These are phyloP conservation scores for Macadamia tetraphylla DNA, from an alignment of 164 flowering plant species.

Conservation along the genomic window DNA sequence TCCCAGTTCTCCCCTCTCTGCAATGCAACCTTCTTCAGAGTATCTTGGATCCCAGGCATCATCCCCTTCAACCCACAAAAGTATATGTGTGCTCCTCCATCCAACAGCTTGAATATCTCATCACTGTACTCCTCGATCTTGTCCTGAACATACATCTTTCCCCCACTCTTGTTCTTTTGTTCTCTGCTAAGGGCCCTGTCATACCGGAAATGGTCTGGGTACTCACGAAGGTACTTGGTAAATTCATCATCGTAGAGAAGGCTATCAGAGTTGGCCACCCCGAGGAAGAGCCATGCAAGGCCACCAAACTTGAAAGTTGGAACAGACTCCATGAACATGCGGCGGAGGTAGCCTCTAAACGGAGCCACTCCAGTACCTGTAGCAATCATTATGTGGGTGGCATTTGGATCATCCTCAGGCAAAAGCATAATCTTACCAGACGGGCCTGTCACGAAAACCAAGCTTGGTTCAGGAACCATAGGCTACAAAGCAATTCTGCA, in stretches of 20 bases:
- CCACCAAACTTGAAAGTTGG: constrained; percentile 77
- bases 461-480: not conserved
- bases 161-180: constrained; percentile 84
- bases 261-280: constrained; percentile 93
- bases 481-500: not conserved
- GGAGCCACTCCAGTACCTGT: constrained; percentile 99
- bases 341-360: constrained; percentile 88
- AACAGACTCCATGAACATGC: constrained; percentile 96
- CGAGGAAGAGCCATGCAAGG: constrained; percentile 97
- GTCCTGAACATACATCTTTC: constrained; percentile 98
- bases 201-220: constrained; percentile 80
- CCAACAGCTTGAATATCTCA: constrained; percentile 81
- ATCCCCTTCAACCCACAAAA: constrained; percentile 97
- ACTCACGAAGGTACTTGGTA: constrained; percentile 58
- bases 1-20: constrained; percentile 93
- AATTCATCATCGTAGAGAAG: constrained; percentile 91
- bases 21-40: constrained; percentile 84
- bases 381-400: constrained; percentile 98
- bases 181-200: constrained; percentile 87
- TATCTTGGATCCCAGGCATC: constrained; percentile 99
- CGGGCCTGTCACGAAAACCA: constrained; percentile 51
- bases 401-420: constrained; percentile 84
- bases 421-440: constrained; percentile 91
- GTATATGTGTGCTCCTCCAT: constrained; percentile 90
- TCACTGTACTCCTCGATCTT: constrained; percentile 97